Evolutionary conservation across 139 green algal species (phyloP), one percentile per base, ranked within the genome.

Genomic region (Chlamydomonas sphaeroides): DNA sequence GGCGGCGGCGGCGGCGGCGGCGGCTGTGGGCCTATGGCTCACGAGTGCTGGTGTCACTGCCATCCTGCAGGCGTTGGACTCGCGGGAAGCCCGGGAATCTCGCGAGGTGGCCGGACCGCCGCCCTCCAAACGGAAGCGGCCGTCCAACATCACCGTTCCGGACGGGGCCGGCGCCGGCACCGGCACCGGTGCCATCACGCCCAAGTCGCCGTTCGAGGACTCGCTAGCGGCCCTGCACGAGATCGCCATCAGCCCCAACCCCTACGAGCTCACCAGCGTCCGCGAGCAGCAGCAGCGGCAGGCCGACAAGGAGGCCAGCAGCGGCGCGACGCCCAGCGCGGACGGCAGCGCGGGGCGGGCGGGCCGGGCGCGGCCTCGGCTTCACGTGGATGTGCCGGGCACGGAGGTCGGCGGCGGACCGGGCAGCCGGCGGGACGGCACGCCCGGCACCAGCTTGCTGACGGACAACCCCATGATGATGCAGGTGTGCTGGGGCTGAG

Each of bases 141-240:
- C 76, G 21, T 51, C 62, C 45, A 51, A 49, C 76, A 83, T 83
- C 11, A 51, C 45, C 8, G 76, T 83, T 2, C 76, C 76, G 0
- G 62, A 69, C 25, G 33, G 42, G 5, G 8, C 11, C 30, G 69
- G n/a, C 1, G 41, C 33, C 51, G 32, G 61, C 14, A 42, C 42
- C 33, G 38, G 57, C 41, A 32, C 73, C 39, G 59, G 70, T 7
- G 77, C 30, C 65, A 69, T 53, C 35, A 83, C 72, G 8, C 85
- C 85, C 17, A 82, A 82, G 32, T 89, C 85, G 14, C 85, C 85
- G 25, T 87, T 76, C 65, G 85, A 87, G 41, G 85, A 89, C 80
- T 85, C 79, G 49, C 62, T 89, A 32, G 85, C 75, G 39, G 85
- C 85, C 14, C 75, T 89, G 56, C 85, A 89, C 42, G 85, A 89